Evolutionary conservation across 108 stramenopile species (phyloP).

Genomic region (Conticribra weissflogii): DNA sequence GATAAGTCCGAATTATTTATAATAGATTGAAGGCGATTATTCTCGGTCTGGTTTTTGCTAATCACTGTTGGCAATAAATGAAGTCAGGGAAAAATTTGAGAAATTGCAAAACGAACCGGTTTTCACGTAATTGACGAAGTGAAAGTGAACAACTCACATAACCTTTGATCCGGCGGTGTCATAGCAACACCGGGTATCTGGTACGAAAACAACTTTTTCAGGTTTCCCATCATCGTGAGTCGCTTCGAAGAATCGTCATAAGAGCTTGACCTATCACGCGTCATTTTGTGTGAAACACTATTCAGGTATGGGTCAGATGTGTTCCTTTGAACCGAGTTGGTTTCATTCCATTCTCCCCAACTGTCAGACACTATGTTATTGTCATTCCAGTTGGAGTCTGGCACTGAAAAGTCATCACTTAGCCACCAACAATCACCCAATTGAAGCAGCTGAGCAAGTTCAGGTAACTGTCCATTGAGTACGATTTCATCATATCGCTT

Average conservation of each 20-base stretch:
- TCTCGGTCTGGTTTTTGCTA: slow-evolving; percentile 34
- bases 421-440: slow-evolving; percentile 49
- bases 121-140: neutral
- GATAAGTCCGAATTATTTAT: too few relatives aligned
- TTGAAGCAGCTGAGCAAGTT: slow-evolving; percentile 56
- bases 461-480: slow-evolving; percentile 54
- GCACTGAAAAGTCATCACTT: slow-evolving; percentile 26
- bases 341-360: neutral
- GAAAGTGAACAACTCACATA: slow-evolving; percentile 16
- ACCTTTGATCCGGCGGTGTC: slow-evolving; percentile 49
- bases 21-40: neutral
- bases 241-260: slow-evolving; percentile 15
- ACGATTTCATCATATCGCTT: slow-evolving; percentile 41
- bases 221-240: slow-evolving; percentile 44
- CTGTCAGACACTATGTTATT: slow-evolving; percentile 9
- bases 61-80: slow-evolving; percentile 14
- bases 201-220: slow-evolving; percentile 39
- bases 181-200: slow-evolving; percentile 27
- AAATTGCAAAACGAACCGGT: neutral
- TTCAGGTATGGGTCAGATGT: neutral
- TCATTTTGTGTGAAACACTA: neutral
- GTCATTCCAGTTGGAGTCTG: slow-evolving; percentile 14
- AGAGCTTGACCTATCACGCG: neutral
- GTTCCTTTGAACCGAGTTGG: neutral
- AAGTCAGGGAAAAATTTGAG: neutral